phyloP scores from a whole-genome alignment of 371 early-diverging fungal genomes.

The Neoconidiobolus thromboides region DNA sequence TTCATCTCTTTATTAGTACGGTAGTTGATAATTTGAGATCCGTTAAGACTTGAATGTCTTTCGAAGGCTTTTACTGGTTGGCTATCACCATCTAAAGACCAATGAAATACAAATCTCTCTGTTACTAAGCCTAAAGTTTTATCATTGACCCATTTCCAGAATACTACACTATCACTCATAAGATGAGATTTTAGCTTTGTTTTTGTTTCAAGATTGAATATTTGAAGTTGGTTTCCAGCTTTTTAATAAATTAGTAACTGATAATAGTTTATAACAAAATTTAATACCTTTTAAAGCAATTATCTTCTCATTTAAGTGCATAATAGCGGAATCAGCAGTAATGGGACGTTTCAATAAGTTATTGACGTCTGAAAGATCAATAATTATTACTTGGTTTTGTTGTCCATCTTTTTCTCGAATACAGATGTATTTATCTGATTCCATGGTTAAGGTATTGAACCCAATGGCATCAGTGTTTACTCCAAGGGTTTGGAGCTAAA shows the following conservation, averaged over 20 bases:
- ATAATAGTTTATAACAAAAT: not conserved
- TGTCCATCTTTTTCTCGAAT: conserved; percentile 80
- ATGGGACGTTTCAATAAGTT: conserved; percentile 80
- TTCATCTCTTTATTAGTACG: conserved; percentile 71
- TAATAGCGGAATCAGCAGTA: conserved; percentile 94
- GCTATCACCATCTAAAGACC: conserved; percentile 86
- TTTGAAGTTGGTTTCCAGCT: conserved; percentile 84
- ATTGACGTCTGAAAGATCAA: conserved; percentile 70
- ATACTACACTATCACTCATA: conserved; percentile 86
- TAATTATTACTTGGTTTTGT: conserved; percentile 76
- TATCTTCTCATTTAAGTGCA: conserved; percentile 82
- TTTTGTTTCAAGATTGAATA: conserved; percentile 90
- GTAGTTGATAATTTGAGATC: conserved; percentile 90
- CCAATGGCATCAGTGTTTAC: conserved; percentile 83
- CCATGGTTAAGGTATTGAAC: conserved; percentile 92
- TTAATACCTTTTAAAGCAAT: conserved; percentile 82
- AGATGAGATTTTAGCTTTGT: conserved; percentile 79
- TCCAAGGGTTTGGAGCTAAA: conserved; percentile 74
- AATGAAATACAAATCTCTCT: conserved; percentile 74
- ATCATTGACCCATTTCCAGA: conserved; percentile 89
- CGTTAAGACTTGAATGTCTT: conserved; percentile 58
- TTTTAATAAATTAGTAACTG: not conserved
- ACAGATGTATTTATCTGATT: conserved; percentile 94
- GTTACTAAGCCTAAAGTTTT: conserved; percentile 87
- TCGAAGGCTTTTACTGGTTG: conserved; percentile 83